Conservation (phyloP, 352 stramenopile species). For the Aphanomyces stellatus region DNA sequence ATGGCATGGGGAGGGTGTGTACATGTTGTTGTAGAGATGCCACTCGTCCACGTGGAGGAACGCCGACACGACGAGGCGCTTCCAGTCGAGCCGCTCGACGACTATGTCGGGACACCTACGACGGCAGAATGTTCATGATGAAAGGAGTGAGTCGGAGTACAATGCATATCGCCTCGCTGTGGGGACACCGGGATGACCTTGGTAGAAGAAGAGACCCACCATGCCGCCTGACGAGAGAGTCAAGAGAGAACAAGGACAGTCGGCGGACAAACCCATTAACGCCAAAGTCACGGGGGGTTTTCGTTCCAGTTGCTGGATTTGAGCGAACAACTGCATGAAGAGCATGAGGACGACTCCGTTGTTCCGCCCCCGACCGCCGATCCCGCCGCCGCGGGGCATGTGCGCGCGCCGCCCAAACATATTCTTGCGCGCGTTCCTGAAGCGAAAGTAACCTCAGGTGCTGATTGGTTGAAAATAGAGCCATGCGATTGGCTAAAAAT, state of each 20-base stretch:
- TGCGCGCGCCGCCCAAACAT: neutral
- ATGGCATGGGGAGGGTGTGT: neutral
- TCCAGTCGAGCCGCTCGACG: slow-evolving; percentile 29
- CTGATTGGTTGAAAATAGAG: neutral
- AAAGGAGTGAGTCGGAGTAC: neutral
- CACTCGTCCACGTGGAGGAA: slow-evolving; percentile 81
- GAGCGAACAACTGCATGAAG: neutral
- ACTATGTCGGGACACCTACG: slow-evolving; percentile 65
- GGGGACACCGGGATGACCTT: slow-evolving; percentile 1
- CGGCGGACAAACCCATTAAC: neutral
- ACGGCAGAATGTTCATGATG: neutral
- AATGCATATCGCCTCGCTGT: neutral
- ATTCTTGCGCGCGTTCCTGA: neutral
- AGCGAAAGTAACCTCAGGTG: too few relatives aligned
- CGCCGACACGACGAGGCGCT: slow-evolving; percentile 49
- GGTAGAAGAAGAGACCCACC: slow-evolving; percentile 3
- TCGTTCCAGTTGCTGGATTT: slow-evolving; percentile 16
- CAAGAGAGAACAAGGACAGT: neutral
- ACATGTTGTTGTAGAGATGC: slow-evolving; percentile 90
- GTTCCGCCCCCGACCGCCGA: neutral
- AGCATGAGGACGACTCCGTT: slow-evolving; percentile 6
- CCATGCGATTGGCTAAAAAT: neutral
- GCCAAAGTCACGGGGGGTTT: slow-evolving; percentile 16
- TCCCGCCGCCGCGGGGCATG: neutral
- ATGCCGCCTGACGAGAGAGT: neutral